Conservation (phyloP, 805 yeast species). For the Cyberlindnera veronae region DNA sequence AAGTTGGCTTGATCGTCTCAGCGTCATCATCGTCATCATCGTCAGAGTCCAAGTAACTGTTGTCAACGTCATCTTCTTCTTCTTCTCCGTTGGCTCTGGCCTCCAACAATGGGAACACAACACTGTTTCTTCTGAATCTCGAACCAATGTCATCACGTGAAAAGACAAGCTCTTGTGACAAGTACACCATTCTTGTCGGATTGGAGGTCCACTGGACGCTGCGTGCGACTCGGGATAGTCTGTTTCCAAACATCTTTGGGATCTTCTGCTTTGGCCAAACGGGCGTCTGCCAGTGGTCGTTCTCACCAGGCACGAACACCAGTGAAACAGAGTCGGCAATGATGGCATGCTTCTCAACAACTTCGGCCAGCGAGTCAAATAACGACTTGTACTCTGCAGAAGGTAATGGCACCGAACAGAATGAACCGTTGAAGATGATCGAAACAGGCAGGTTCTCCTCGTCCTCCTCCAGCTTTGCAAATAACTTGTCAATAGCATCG, state of each 20-base stretch:
- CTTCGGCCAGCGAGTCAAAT: slow-evolving; percentile 70
- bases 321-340: slow-evolving; percentile 53
- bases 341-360: slow-evolving; percentile 56
- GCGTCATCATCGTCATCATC: neutral
- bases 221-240: slow-evolving; percentile 57
- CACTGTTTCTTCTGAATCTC: slow-evolving; percentile 67
- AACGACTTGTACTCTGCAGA: slow-evolving; percentile 56
- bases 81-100: slow-evolving; percentile 20
- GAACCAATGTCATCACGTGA: slow-evolving; percentile 70
- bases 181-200: slow-evolving; percentile 73
- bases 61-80: slow-evolving; percentile 10
- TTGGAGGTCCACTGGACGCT: slow-evolving; percentile 64
- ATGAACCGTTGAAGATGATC: slow-evolving; percentile 81
- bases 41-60: neutral
- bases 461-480: slow-evolving; percentile 50
- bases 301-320: slow-evolving; percentile 80
- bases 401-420: slow-evolving; percentile 60
- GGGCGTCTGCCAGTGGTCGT: slow-evolving; percentile 90
- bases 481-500: slow-evolving; percentile 63
- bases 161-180: slow-evolving; percentile 79
- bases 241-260: slow-evolving; percentile 67
- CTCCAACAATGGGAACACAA: slow-evolving; percentile 45
- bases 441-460: slow-evolving; percentile 55
- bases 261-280: slow-evolving; percentile 73
- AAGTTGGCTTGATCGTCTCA: neutral